Percentiles rank a stretch among this genome's conserved stretches.
These are phyloP conservation scores for Geosmithia morbida DNA, from an alignment of 2,329 filamentous ascomycete genomes.

Conservation along the genomic window DNA sequence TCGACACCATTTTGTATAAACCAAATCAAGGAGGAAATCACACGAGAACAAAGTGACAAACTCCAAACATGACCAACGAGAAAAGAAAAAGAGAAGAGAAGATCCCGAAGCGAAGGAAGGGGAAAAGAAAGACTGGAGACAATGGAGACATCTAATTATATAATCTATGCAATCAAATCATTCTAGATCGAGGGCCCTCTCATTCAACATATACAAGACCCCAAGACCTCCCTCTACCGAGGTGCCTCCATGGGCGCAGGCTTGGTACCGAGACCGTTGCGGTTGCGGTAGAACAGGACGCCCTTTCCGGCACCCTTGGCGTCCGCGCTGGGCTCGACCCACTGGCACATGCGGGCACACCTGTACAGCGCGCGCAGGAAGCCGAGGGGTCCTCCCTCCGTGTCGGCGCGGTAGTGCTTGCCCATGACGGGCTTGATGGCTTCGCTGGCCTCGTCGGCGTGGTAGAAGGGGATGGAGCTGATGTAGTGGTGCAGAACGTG, in stretches of 20 bases:
- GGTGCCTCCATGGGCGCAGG: not conserved
- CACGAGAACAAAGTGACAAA: no score
- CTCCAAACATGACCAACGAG: no score
- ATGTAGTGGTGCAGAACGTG: slow-evolving; percentile 98
- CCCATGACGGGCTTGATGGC: slow-evolving; percentile 95
- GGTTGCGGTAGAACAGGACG: slow-evolving; percentile 90
- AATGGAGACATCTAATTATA: no score
- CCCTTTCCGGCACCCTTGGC: slow-evolving; percentile 69
- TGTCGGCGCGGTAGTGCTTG: slow-evolving; percentile 79
- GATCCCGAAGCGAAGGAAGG: no score
- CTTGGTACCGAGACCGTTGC: slow-evolving; percentile 42
- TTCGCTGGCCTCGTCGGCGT: slow-evolving; percentile 87
- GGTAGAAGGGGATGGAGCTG: slow-evolving; percentile 90
- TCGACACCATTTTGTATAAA: no score
- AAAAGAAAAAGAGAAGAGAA: no score
- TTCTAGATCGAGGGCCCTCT: not conserved
- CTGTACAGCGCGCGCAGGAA: slow-evolving; percentile 78
- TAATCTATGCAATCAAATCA: not conserved
- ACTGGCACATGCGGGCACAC: slow-evolving; percentile 79
- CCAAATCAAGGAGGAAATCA: no score
- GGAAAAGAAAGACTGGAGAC: no score
- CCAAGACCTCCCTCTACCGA: not conserved
- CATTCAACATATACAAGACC: no score
- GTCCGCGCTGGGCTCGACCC: slow-evolving; percentile 83
- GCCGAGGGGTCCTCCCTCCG: slow-evolving; percentile 59